A percentile compares a stretch with the other conserved stretches of the same genome.
Evolutionary conservation across 108 stramenopile species (phyloP).

Genomic region (Nitzschia sp.): DNA sequence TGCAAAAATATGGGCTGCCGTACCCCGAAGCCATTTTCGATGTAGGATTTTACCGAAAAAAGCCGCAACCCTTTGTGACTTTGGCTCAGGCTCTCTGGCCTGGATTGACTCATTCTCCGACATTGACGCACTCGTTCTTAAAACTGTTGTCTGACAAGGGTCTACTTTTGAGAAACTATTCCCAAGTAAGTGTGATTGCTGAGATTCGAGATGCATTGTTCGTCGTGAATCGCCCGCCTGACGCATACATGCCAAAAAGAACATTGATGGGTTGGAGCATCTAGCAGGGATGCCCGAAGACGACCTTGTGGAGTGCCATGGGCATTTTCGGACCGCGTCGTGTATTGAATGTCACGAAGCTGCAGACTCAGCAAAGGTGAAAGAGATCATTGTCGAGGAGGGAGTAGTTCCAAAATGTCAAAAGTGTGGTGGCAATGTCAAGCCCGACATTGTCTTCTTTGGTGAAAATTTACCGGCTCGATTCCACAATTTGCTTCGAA

Average conservation of each 20-base stretch:
- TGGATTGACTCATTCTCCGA: slow-evolving; percentile 77
- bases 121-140: slow-evolving; percentile 89
- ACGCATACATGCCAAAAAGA: slow-evolving; percentile 44
- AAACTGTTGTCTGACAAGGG: slow-evolving; percentile 81
- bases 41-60: slow-evolving; percentile 76
- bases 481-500: slow-evolving; percentile 53
- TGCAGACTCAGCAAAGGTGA: slow-evolving; percentile 56
- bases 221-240: no score
- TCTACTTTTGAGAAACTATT: slow-evolving; percentile 76
- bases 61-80: slow-evolving; percentile 74
- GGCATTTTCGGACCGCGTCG: slow-evolving; percentile 81
- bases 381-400: slow-evolving; percentile 61
- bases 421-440: slow-evolving; percentile 77
- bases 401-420: slow-evolving; percentile 61
- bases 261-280: slow-evolving; percentile 93
- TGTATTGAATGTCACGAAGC: slow-evolving; percentile 58
- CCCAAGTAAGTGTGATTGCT: slow-evolving; percentile 58
- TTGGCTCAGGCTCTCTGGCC: slow-evolving; percentile 89
- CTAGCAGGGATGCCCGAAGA: slow-evolving; percentile 82
- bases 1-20: slow-evolving; percentile 89
- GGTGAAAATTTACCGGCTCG: slow-evolving; percentile 84
- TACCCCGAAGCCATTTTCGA: slow-evolving; percentile 94
- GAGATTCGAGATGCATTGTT: no score
- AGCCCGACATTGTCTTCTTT: slow-evolving; percentile 98
- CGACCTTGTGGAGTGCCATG: slow-evolving; percentile 90